A percentile compares a stretch with the other conserved stretches of the same genome.
These are phyloP conservation scores for Musa balbisiana DNA, from an alignment of 202 grass and related monocot species.

Conservation along the genomic window DNA sequence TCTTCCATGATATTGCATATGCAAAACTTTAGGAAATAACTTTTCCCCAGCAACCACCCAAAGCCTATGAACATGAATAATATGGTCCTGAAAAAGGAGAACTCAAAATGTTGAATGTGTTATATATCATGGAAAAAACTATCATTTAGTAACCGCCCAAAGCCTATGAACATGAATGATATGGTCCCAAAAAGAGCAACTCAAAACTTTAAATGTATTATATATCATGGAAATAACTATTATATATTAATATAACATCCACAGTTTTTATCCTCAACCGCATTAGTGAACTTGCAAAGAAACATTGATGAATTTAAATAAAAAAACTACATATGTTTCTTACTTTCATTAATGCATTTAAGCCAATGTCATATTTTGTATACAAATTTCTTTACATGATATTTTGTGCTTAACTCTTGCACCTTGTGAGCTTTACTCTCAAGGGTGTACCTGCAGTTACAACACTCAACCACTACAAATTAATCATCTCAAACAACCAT, in stretches of 20 bases:
- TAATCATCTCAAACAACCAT: not conserved
- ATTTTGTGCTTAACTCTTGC: too few species aligned
- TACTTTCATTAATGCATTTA: not conserved
- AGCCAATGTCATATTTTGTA: not conserved
- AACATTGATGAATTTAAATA: not conserved
- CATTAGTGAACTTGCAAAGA: not conserved
- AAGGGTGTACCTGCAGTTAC: too few species aligned
- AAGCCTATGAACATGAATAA: constrained; percentile 61
- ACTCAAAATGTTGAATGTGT: not conserved
- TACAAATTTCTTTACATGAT: not conserved
- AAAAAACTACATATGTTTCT: not conserved
- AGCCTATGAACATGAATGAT: constrained; percentile 58
- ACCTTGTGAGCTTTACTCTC: too few species aligned
- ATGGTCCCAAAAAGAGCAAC: constrained; percentile 42
- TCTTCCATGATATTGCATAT: constrained; percentile 91
- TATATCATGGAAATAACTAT: constrained; percentile 32
- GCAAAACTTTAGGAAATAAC: constrained; percentile 58
- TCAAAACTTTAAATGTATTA: not conserved
- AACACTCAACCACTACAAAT: too few species aligned
- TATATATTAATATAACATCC: constrained; percentile 20
- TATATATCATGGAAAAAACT: constrained; percentile 29
- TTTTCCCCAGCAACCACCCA: constrained; percentile 53
- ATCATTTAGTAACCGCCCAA: constrained; percentile 44
- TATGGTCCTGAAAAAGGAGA: constrained; percentile 47
- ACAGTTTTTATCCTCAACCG: not conserved